phyloP scores from a whole-genome alignment of 1,284 basidiomycete species.

The Puccinia brachypodii region DNA sequence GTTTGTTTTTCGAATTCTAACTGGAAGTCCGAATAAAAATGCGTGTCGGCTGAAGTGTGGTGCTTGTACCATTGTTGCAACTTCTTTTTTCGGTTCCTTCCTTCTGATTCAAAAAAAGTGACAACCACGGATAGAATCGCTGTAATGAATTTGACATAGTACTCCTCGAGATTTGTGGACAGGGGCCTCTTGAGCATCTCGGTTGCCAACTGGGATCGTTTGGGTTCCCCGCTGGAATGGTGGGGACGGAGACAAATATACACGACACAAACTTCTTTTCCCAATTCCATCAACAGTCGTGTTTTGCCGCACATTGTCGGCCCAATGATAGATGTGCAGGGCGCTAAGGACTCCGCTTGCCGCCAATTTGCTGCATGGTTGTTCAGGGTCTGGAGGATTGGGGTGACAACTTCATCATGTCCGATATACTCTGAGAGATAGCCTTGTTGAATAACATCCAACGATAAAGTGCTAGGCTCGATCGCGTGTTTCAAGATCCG shows the following conservation, averaged over 20 bases:
- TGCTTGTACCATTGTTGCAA: not conserved
- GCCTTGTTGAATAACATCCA: not conserved
- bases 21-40: not conserved
- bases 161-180: not conserved
- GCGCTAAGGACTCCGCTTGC: not conserved
- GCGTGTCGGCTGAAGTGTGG: not conserved
- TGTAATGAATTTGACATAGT: not conserved
- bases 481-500: not conserved
- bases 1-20: not conserved
- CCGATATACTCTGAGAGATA: not conserved
- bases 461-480: not conserved
- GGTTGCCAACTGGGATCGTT: not conserved
- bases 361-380: not conserved
- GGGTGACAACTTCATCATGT: not conserved
- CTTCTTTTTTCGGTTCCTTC: not conserved
- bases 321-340: not conserved
- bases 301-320: not conserved
- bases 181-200: not conserved
- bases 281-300: not conserved
- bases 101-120: not conserved
- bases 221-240: not conserved
- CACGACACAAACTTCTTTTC: not conserved
- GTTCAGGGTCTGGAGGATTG: not conserved
- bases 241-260: not conserved
- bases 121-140: not conserved